These are phyloP conservation scores for Aristolochia contorta DNA, from an alignment of 164 flowering plant species.

Conservation along the genomic window DNA sequence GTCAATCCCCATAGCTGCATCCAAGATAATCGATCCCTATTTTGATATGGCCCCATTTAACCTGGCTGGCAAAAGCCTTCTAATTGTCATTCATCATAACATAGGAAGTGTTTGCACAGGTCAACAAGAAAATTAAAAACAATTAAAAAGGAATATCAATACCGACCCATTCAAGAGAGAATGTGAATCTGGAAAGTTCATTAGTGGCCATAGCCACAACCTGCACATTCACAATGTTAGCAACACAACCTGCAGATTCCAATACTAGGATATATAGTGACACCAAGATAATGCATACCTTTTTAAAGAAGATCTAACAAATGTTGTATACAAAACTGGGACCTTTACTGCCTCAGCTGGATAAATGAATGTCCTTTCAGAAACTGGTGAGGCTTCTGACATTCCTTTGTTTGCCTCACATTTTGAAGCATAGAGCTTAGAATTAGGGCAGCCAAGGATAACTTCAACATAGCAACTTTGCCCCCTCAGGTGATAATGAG, in stretches of 20 bases:
- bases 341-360: constrained; percentile 87
- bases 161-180: constrained; percentile 68
- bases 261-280: not conserved
- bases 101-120: not conserved
- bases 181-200: constrained; percentile 31
- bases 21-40: no score
- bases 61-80: no score
- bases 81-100: no score
- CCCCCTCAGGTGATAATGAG: constrained; percentile 52
- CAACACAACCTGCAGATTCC: not conserved
- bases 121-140: not conserved
- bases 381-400: constrained; percentile 23
- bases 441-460: constrained; percentile 51
- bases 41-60: no score
- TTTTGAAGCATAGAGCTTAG: constrained; percentile 19
- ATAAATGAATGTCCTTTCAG: constrained; percentile 70
- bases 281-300: constrained; percentile 29
- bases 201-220: constrained; percentile 45
- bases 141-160: constrained; percentile 1
- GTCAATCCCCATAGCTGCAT: no score
- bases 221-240: constrained; percentile 32
- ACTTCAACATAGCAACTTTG: constrained; percentile 79
- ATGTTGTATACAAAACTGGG: constrained; percentile 65
- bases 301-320: constrained; percentile 66
- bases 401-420: constrained; percentile 34